Conservation (phyloP, 1,139 yeast species). For the Pneumocystis sp. region DNA sequence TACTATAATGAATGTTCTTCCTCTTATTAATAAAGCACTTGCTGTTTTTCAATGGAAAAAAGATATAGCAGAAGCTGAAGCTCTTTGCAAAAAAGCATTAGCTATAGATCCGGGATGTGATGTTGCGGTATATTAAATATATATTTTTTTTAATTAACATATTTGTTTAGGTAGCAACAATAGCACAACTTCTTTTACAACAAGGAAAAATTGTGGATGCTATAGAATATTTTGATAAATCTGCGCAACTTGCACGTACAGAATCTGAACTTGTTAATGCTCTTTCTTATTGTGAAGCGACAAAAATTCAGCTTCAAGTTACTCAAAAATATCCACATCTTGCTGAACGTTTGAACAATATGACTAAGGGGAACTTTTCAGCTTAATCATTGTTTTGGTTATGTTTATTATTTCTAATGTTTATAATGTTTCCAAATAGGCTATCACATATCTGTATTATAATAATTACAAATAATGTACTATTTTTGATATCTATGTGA, state of each 20-base stretch:
- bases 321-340: not conserved
- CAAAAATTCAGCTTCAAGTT: conserved; percentile 1
- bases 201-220: conserved; percentile 74
- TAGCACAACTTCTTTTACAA: conserved; percentile 84
- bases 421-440: not conserved
- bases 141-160: conserved; percentile 59
- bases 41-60: conserved; percentile 25
- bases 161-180: conserved; percentile 60
- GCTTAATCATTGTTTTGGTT: not conserved
- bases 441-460: not conserved
- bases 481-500: not conserved
- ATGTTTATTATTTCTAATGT: not conserved
- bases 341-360: not conserved
- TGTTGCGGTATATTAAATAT: not conserved
- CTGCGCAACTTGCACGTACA: conserved; percentile 68
- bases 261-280: conserved; percentile 83
- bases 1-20: conserved; percentile 70
- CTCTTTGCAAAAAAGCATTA: conserved; percentile 60
- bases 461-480: not conserved
- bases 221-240: conserved; percentile 61
- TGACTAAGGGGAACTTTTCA: not conserved
- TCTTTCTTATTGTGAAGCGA: conserved; percentile 61
- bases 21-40: conserved; percentile 80
- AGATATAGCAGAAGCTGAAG: conserved; percentile 41
- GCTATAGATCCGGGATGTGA: conserved; percentile 21